Evolutionary conservation across 2,329 filamentous ascomycete species (phyloP).

Genomic region (Daldinia eschscholtzii): DNA sequence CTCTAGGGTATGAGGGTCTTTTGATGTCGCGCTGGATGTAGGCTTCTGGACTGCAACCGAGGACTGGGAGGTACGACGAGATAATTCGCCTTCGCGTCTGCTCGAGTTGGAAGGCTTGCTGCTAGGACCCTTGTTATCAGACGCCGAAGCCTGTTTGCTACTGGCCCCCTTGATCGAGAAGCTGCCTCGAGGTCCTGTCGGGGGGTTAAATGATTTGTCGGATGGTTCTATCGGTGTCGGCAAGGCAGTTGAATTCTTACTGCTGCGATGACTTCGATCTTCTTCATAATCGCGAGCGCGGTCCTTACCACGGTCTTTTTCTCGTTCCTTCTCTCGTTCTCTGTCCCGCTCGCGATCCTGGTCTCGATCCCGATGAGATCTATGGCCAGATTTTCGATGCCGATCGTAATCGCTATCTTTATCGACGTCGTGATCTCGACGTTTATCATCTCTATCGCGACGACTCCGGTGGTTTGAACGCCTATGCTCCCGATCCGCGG

Average conservation of each 20-base stretch:
- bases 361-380: conserved; percentile 56
- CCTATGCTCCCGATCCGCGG: conserved; percentile 64
- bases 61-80: conserved; percentile 56
- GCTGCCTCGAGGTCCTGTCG: conserved; percentile 56
- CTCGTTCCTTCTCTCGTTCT: conserved; percentile 53
- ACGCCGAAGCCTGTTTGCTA: conserved; percentile 45
- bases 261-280: conserved; percentile 52
- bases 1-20: conserved; percentile 76
- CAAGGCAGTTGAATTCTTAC: conserved; percentile 53
- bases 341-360: conserved; percentile 58
- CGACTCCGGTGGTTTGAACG: conserved; percentile 61
- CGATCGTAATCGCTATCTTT: conserved; percentile 54
- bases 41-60: conserved; percentile 48
- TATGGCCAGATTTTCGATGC: conserved; percentile 56
- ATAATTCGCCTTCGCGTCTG: conserved; percentile 49
- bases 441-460: conserved; percentile 56
- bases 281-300: conserved; percentile 56
- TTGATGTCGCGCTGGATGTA: conserved; percentile 43
- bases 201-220: conserved; percentile 59
- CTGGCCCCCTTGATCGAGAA: conserved; percentile 50
- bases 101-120: conserved; percentile 46
- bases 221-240: conserved; percentile 52
- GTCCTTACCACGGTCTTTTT: conserved; percentile 53
- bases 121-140: conserved; percentile 57
- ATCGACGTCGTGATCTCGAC: conserved; percentile 51